Evolutionary conservation across 2,329 filamentous ascomycete genomes (phyloP), one percentile per base, ranked within the genome.

Genomic region (Penicillium decumbens): DNA sequence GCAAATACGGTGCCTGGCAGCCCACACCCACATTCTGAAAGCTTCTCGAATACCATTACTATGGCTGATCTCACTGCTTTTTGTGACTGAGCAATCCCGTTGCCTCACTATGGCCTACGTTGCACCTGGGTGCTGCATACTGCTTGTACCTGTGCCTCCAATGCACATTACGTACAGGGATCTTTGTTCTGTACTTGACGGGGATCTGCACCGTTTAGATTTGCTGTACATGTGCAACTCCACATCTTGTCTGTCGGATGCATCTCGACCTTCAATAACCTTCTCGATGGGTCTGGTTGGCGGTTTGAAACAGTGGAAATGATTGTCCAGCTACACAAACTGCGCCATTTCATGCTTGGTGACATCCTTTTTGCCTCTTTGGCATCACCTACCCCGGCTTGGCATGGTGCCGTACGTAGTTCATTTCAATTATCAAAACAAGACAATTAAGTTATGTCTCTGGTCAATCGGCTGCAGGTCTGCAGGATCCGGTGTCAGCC

Each of bases 401-500:
- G 38, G 38, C 38, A n/a, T 3, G 38, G 20, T 20, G 24, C 15
- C 38, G 13, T 40, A 40, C 38, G 38, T 25, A 27, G 23, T 24
- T 15, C 38, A 25, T 40, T 4, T 8, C 23, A 13, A n/a, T 12
- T 39, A 38, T 20, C 20, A 39, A 8, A 39, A 39, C 12, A 6
- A 25, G 24, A 43, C 28, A 35, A 51, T 32, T 40, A 23, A 13
- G 15, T 39, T 12, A 10, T 32, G 6, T 27, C 28, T 40, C 38
- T 18, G 20, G 8, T 50, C 44, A 49, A 43, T 50, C 40, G 42
- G 39, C 30, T 48, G 40, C 50, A 41, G 38, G 29, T 40, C 37
- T 7, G 32, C 47, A 53, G 38, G 33, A 52, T 29, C 47, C 25
- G 45, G 45, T 39, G 43, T 45, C 43, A 41, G 47, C 47, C 55